A percentile compares a stretch with the other conserved stretches of the same genome.
Conservation (phyloP, 2,329 filamentous ascomycete species). For the Thermoascus crustaceus region DNA sequence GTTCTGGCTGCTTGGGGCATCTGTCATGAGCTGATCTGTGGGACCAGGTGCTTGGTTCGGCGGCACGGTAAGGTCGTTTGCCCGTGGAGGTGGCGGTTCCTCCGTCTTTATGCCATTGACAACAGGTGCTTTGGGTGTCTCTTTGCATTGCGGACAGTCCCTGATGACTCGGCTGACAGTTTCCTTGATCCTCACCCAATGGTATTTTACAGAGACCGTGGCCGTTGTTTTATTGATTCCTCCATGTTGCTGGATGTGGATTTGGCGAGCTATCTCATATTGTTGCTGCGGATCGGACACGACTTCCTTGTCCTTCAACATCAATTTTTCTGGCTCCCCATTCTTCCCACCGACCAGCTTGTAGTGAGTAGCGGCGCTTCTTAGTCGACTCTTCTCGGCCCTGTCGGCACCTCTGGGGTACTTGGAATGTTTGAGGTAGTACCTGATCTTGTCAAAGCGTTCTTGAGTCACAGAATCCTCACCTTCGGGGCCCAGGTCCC, state of each 20-base stretch:
- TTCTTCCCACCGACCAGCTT: slow-evolving; percentile 56
- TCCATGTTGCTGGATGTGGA: slow-evolving; percentile 70
- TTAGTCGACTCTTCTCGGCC: slow-evolving; percentile 87
- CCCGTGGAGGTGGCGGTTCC: slow-evolving; percentile 11
- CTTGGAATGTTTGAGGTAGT: slow-evolving; percentile 88
- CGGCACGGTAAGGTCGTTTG: slow-evolving; percentile 9
- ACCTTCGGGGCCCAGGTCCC: slow-evolving; percentile 53
- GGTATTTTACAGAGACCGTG: slow-evolving; percentile 84
- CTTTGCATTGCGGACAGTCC: slow-evolving; percentile 84
- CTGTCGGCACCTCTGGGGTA: slow-evolving; percentile 90
- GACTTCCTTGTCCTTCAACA: slow-evolving; percentile 97
- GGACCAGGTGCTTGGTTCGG: slow-evolving; percentile 8
- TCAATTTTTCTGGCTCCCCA: slow-evolving; percentile 60
- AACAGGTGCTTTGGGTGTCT: slow-evolving; percentile 54
- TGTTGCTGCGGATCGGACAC: slow-evolving; percentile 83
- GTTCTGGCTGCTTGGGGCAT: slow-evolving; percentile 20
- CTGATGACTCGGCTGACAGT: slow-evolving; percentile 92
- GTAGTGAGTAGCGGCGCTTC: slow-evolving; percentile 92
- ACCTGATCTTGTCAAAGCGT: slow-evolving; percentile 97
- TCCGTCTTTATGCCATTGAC: slow-evolving; percentile 22
- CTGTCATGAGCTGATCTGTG: slow-evolving; percentile 15
- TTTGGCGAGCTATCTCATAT: slow-evolving; percentile 74
- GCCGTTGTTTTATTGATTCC: slow-evolving; percentile 99
- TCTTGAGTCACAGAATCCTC: slow-evolving; percentile 88
- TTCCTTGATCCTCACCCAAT: slow-evolving; percentile 98